A percentile compares a stretch with the other conserved stretches of the same genome.
Evolutionary conservation across 345 rosid species (phyloP).

Genomic region (Microthlaspi erraticum): DNA sequence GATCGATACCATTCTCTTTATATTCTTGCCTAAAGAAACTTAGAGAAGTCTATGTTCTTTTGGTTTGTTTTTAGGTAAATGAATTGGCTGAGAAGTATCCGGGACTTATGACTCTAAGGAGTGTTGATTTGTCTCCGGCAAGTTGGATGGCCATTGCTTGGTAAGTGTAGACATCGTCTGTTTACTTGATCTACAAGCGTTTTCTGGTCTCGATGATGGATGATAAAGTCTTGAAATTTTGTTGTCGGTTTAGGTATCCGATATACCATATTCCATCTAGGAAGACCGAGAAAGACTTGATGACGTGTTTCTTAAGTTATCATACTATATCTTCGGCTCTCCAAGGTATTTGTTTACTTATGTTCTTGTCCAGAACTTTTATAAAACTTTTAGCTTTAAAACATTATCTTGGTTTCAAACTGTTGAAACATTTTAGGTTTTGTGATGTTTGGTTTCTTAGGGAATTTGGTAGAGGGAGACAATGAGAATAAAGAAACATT

Average conservation of each 20-base stretch:
- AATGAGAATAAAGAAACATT: slow-evolving; percentile 49
- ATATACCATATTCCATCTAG: slow-evolving; percentile 70
- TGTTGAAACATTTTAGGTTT: slow-evolving; percentile 1
- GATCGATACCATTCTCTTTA: neutral
- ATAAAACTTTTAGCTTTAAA: neutral
- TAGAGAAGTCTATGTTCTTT: neutral
- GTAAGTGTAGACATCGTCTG: slow-evolving; percentile 44
- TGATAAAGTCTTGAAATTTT: slow-evolving; percentile 10
- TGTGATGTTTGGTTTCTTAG: slow-evolving; percentile 41
- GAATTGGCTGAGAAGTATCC: slow-evolving; percentile 55
- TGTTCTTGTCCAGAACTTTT: neutral
- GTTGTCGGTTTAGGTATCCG: slow-evolving; percentile 60
- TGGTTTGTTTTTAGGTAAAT: slow-evolving; percentile 51
- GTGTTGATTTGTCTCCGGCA: slow-evolving; percentile 80
- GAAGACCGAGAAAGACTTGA: slow-evolving; percentile 63
- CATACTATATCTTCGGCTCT: slow-evolving; percentile 79
- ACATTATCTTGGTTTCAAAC: slow-evolving; percentile 17
- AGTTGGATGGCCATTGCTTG: slow-evolving; percentile 98
- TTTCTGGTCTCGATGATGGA: neutral
- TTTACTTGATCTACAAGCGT: neutral
- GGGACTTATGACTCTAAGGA: slow-evolving; percentile 58
- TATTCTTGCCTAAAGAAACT: neutral
- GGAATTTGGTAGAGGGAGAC: slow-evolving; percentile 31
- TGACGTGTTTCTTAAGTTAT: slow-evolving; percentile 74
- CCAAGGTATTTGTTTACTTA: slow-evolving; percentile 57